Base-by-base conservation (phyloP, 1,139 yeast species). In the Taphrina pruni region DNA sequence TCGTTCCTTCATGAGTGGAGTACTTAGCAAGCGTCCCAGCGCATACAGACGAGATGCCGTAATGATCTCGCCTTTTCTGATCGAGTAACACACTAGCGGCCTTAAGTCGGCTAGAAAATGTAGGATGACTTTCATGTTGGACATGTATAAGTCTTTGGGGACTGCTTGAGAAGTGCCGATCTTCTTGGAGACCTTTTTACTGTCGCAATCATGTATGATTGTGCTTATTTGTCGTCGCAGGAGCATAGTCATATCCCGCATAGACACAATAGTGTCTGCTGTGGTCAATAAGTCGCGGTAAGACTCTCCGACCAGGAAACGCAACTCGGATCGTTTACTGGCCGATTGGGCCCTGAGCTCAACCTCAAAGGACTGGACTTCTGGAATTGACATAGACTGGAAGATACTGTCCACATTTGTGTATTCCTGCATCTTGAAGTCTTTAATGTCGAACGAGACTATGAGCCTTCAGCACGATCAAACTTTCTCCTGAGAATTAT, bases 271-370 rank as follows among this genome's bases (percentile, higher is more conserved):
- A n/a, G 67, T 64, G 21, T 64, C 67, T n/a, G 67, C 67, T 8
- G 67, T 64, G 32, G 67, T 64, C 14, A 64, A 36, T 4, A 64
- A 21, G 17, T 64, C 67, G 5, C 67, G 43, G 45, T 64, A 64
- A 36, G 67, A 64, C 36, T 64, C 67, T 1, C 67, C 67, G 4
- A 64, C 67, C 46, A 64, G 61, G 14, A 54, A 36, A 32, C 60
- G 67, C 1, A 64, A 26, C 17, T 64, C 67, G 14, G 61, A 43
- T 20, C 67, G 60, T n/a, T 57, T 56, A 36, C 20, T 26, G 8
- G 60, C 45, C 6, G 67, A 54, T 43, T 55, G 60, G 8, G 60
- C 48, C 12, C 67, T 54, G 8, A 64, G 38, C 20, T 64, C 61
- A 7, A 64, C 55, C 32, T 64, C 67, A 4, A 64, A 45, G 17